These are phyloP conservation scores for Kurtzmaniella quercitrusa DNA, from an alignment of 1,139 yeast species.

Conservation along the genomic window DNA sequence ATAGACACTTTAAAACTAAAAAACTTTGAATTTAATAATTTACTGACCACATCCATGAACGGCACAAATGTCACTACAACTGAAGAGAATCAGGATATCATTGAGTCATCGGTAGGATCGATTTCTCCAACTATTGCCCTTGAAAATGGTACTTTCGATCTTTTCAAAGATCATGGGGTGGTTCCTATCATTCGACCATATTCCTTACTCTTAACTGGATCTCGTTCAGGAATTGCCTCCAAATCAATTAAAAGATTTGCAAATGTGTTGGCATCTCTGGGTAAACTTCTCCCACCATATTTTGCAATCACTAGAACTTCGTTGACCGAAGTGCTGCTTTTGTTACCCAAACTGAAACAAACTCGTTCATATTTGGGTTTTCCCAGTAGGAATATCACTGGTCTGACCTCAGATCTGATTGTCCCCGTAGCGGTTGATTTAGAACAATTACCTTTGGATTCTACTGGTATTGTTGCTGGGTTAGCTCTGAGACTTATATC, in stretches of 20 bases:
- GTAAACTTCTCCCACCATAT: conserved; percentile 36
- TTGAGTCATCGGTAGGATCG: conserved; percentile 5
- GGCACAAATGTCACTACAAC: conserved; percentile 4
- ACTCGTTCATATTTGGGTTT: conserved; percentile 38
- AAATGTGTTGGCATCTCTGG: conserved; percentile 23
- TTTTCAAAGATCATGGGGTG: conserved; percentile 39
- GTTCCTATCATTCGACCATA: conserved; percentile 38
- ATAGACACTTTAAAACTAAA: conserved; percentile 38
- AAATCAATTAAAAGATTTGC: conserved; percentile 35
- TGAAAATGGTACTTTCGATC: conserved; percentile 33
- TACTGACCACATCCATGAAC: conserved; percentile 29
- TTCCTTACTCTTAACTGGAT: conserved; percentile 56
- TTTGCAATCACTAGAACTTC: conserved; percentile 59
- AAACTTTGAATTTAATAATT: conserved; percentile 42
- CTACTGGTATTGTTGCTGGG: conserved; percentile 68
- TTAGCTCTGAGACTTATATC: conserved; percentile 49
- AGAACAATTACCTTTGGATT: conserved; percentile 51
- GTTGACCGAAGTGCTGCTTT: conserved; percentile 49
- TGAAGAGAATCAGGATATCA: neutral
- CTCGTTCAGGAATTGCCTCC: conserved; percentile 47
- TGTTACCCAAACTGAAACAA: conserved; percentile 44
- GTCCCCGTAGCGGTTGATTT: conserved; percentile 58
- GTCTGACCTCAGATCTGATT: conserved; percentile 54
- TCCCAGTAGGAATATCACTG: conserved; percentile 41
- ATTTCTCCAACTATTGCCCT: conserved; percentile 12